A percentile compares a stretch with the other conserved stretches of the same genome.
Conservation (phyloP, 2,329 filamentous ascomycete species). For the Cercospora sp. region DNA sequence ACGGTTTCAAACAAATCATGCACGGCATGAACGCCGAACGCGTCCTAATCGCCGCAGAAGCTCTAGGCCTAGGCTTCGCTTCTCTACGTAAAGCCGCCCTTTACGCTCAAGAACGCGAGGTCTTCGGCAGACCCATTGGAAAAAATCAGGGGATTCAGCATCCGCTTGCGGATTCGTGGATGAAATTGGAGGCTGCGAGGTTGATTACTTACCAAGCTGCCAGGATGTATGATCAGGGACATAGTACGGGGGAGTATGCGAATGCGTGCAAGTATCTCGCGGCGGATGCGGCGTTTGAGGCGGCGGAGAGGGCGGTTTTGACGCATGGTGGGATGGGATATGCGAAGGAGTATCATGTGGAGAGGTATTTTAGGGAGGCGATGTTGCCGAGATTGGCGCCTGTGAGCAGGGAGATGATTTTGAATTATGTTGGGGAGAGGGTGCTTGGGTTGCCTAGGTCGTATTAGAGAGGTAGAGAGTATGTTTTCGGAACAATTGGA, state of each 20-base stretch:
- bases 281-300: conserved; percentile 63
- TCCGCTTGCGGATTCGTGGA: conserved; percentile 65
- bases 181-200: conserved; percentile 65
- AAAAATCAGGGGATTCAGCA: conserved; percentile 67
- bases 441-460: conserved; percentile 35
- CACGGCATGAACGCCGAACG: conserved; percentile 80
- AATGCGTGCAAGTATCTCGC: conserved; percentile 70
- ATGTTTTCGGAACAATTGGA: background rate
- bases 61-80: conserved; percentile 49
- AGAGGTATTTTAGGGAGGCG: conserved; percentile 65
- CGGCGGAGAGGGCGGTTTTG: conserved; percentile 62
- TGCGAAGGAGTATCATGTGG: conserved; percentile 61
- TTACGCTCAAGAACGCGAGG: conserved; percentile 66
- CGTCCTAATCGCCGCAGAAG: conserved; percentile 64
- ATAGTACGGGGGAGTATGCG: conserved; percentile 55
- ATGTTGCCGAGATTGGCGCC: conserved; percentile 65
- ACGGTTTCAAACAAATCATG: conserved; percentile 57
- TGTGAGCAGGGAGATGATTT: conserved; percentile 50
- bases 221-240: conserved; percentile 58
- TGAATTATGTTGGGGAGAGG: conserved; percentile 39
- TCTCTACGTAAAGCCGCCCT: conserved; percentile 54
- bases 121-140: conserved; percentile 66
- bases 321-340: conserved; percentile 66
- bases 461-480: conserved; percentile 20
- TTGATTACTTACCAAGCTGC: conserved; percentile 66